These are phyloP conservation scores for Corchorus olitorius DNA, from an alignment of 345 rosid species.

Conservation along the genomic window DNA sequence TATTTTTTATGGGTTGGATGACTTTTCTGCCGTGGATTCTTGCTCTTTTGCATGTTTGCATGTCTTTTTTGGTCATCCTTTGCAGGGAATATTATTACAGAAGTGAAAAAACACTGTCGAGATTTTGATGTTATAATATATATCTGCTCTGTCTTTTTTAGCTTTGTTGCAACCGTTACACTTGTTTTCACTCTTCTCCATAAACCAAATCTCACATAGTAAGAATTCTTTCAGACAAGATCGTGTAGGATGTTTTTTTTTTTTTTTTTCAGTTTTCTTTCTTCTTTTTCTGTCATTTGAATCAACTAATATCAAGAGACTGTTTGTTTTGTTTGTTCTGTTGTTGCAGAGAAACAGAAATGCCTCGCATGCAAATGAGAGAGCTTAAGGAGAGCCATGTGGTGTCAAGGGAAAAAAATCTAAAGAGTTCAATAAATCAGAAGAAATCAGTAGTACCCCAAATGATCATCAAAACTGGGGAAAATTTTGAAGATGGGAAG, in stretches of 20 bases:
- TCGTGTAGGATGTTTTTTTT: slow-evolving; percentile 21
- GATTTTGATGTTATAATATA: slow-evolving; percentile 16
- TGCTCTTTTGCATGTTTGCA: slow-evolving; percentile 27
- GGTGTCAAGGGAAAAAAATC: slow-evolving; percentile 8
- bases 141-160: not conserved
- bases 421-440: slow-evolving; percentile 17
- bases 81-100: slow-evolving; percentile 35
- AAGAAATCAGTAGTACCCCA: slow-evolving; percentile 18
- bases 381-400: slow-evolving; percentile 26
- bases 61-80: slow-evolving; percentile 18
- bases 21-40: slow-evolving; percentile 14
- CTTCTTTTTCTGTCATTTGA: not conserved
- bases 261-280: not conserved
- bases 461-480: slow-evolving; percentile 17
- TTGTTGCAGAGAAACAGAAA: slow-evolving; percentile 27
- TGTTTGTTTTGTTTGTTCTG: slow-evolving; percentile 1
- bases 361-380: slow-evolving; percentile 34
- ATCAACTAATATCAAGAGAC: not conserved
- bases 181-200: slow-evolving; percentile 11
- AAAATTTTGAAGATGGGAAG: slow-evolving; percentile 24
- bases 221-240: slow-evolving; percentile 13
- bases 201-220: slow-evolving; percentile 1
- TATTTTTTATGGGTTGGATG: slow-evolving; percentile 13
- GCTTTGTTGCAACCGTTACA: slow-evolving; percentile 19
- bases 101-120: slow-evolving; percentile 25